phyloP scores from a whole-genome alignment of 2,329 filamentous ascomycete genomes.

The Coniochaeta pulveracea region DNA sequence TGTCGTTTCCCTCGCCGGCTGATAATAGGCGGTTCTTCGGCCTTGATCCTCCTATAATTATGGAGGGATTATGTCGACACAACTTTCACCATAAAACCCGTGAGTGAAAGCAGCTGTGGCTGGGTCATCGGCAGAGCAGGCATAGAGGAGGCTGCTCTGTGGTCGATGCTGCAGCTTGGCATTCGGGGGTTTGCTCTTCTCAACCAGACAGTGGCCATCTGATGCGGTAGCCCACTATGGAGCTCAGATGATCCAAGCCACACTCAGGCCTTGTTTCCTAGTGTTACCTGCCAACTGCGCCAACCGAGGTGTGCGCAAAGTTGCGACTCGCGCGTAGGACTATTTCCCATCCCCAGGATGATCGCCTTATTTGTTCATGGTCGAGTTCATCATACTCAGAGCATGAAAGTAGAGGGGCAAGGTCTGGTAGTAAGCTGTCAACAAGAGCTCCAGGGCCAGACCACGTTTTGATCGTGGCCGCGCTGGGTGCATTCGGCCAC shows the following conservation, averaged over 20 bases:
- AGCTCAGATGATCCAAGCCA: too few species aligned
- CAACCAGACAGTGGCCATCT: slow-evolving; percentile 56
- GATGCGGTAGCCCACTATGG: slow-evolving; percentile 66
- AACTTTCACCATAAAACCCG: slow-evolving; percentile 61
- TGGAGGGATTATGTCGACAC: too few species aligned
- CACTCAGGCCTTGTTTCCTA: slow-evolving; percentile 71
- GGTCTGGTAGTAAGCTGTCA: slow-evolving; percentile 66
- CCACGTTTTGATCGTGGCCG: slow-evolving; percentile 47
- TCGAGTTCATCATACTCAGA: slow-evolving; percentile 47
- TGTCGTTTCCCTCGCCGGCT: too few species aligned
- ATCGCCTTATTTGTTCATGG: slow-evolving; percentile 52
- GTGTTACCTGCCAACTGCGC: slow-evolving; percentile 60
- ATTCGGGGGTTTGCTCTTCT: slow-evolving; percentile 65
- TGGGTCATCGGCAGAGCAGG: slow-evolving; percentile 57
- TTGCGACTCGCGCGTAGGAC: slow-evolving; percentile 58
- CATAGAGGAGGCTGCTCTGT: slow-evolving; percentile 69
- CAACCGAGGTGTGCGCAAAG: slow-evolving; percentile 49
- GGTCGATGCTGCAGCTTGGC: slow-evolving; percentile 67
- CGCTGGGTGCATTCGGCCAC: slow-evolving; percentile 48
- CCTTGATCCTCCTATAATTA: too few species aligned
- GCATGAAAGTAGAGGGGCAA: slow-evolving; percentile 53
- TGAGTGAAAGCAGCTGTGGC: slow-evolving; percentile 41
- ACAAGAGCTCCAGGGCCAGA: slow-evolving; percentile 54
- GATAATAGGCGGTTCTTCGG: too few species aligned
- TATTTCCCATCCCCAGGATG: slow-evolving; percentile 77